Conservation (phyloP, 495 filamentous ascomycete species). For the Aspergillus sclerotioniger region DNA sequence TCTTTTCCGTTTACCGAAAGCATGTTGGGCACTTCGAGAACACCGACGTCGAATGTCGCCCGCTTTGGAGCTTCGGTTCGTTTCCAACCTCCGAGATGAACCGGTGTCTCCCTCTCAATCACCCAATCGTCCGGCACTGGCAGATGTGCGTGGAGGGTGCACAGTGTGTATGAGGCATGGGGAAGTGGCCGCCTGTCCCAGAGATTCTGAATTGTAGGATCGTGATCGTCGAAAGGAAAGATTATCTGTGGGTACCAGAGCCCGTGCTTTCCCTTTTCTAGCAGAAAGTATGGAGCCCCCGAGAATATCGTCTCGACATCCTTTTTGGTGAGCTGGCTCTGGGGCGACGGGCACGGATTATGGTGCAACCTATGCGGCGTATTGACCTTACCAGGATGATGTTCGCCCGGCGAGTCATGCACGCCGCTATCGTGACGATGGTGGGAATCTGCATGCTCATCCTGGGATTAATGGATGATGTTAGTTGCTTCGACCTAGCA, state of each 20-base stretch:
- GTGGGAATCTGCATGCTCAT: background rate
- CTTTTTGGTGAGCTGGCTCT: conserved; percentile 46
- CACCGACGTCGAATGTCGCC: conserved; percentile 57
- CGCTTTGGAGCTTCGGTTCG: conserved; percentile 31
- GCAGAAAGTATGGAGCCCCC: conserved; percentile 72
- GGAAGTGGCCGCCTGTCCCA: conserved; percentile 52
- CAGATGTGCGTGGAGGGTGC: conserved; percentile 47
- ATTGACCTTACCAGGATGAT: background rate
- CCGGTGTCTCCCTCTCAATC: conserved; percentile 30
- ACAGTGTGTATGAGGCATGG: conserved; percentile 47
- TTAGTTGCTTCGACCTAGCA: too few species aligned
- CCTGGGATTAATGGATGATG: background rate
- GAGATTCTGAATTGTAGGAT: conserved; percentile 58
- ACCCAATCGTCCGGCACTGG: conserved; percentile 40
- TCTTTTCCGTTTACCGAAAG: conserved; percentile 68
- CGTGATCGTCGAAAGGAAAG: conserved; percentile 66
- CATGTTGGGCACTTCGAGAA: conserved; percentile 69
- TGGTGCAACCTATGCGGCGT: background rate
- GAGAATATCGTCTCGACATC: conserved; percentile 71
- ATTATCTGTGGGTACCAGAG: conserved; percentile 61
- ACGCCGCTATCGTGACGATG: conserved; percentile 4
- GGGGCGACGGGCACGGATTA: background rate
- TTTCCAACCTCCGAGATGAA: conserved; percentile 26
- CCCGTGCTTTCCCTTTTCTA: conserved; percentile 50
- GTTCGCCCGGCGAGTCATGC: background rate